Conservation (phyloP, 129 eudicot genomes). For the Erigeron canadensis region DNA sequence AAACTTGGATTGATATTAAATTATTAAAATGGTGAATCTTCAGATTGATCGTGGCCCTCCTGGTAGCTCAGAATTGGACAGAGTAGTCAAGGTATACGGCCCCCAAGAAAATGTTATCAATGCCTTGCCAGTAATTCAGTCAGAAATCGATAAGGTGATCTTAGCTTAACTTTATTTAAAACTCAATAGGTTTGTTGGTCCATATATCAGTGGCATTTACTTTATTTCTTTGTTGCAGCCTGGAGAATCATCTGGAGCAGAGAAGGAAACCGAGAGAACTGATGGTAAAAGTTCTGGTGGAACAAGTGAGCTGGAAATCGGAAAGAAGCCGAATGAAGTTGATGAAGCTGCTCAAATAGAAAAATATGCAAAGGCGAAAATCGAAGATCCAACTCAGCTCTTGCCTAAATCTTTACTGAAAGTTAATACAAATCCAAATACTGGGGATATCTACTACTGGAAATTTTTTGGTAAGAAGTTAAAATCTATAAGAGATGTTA, state of each 20-base stretch:
- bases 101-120: background rate
- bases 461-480: too few species aligned
- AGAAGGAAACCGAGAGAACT: background rate
- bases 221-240: background rate
- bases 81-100: background rate
- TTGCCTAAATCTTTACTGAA: too few species aligned
- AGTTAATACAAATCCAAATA: too few species aligned
- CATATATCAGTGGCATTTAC: background rate
- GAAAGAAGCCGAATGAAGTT: too few species aligned
- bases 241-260: conserved; percentile 16
- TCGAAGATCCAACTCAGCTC: too few species aligned
- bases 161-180: background rate
- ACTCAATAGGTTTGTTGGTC: background rate
- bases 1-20: background rate
- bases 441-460: too few species aligned
- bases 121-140: background rate
- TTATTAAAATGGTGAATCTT: too few species aligned
- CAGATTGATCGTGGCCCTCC: background rate
- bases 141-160: background rate
- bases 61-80: background rate
- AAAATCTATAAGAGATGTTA: too few species aligned
- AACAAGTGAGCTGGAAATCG: too few species aligned
- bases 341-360: too few species aligned
- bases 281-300: background rate
- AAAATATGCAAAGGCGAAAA: too few species aligned